Evolutionary conservation across 371 early-diverging fungal genomes (phyloP).

Genomic region (Mucor indicus): DNA sequence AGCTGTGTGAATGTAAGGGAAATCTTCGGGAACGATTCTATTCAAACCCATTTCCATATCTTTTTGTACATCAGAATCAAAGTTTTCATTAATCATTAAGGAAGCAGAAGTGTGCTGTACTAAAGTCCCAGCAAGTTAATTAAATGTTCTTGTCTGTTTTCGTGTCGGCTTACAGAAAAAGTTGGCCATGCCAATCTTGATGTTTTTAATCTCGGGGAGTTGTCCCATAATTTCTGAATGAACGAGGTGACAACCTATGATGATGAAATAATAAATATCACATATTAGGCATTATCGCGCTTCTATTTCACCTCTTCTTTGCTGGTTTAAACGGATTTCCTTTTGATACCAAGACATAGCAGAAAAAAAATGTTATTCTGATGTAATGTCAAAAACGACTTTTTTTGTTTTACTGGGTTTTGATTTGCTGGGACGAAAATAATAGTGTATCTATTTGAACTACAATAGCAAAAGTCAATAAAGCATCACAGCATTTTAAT

Average conservation of each 20-base stretch:
- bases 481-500: too few relatives aligned
- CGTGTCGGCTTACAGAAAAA: constrained; percentile 63
- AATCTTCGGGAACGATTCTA: constrained; percentile 61
- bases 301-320: constrained; percentile 36
- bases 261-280: background rate
- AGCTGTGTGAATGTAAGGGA: constrained; percentile 75
- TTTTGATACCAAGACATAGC: constrained; percentile 66
- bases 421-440: too few relatives aligned
- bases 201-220: constrained; percentile 62
- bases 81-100: constrained; percentile 85
- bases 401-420: too few relatives aligned
- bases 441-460: too few relatives aligned
- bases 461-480: too few relatives aligned
- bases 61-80: constrained; percentile 73
- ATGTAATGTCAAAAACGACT: too few relatives aligned
- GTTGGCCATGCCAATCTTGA: constrained; percentile 82
- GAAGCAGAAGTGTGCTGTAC: constrained; percentile 92
- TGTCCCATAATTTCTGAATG: constrained; percentile 68
- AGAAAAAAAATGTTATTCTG: too few relatives aligned
- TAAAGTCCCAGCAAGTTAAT: constrained; percentile 12
- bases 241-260: constrained; percentile 79
- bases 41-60: constrained; percentile 78
- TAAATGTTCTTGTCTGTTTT: background rate
- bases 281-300: background rate
- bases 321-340: constrained; percentile 58